These are phyloP conservation scores for Rhizopogon salebrosus DNA, from an alignment of 768 basidiomycete species.

Conservation along the genomic window DNA sequence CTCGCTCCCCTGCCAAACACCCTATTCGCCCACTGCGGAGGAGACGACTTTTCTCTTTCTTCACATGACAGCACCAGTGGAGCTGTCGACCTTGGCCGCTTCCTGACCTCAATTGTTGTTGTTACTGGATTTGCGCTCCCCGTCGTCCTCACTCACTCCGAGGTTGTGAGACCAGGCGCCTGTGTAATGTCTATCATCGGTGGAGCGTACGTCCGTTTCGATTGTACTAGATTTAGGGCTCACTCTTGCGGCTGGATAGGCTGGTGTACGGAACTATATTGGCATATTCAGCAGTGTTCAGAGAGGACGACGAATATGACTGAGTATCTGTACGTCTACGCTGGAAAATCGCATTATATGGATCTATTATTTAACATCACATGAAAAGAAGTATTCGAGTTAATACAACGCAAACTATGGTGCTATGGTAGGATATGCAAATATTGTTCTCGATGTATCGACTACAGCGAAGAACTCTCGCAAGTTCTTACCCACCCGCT, in stretches of 20 bases:
- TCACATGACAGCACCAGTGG: constrained; percentile 66
- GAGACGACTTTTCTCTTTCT: constrained; percentile 84
- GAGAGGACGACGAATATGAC: constrained; percentile 75
- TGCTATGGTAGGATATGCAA: background rate
- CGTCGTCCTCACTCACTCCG: constrained; percentile 86
- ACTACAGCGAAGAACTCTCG: background rate
- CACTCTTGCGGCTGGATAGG: constrained; percentile 28
- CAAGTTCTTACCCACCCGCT: background rate
- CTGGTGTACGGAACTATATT: constrained; percentile 89
- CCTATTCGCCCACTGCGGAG: constrained; percentile 86
- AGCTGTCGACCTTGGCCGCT: constrained; percentile 87
- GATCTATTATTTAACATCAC: constrained; percentile 6
- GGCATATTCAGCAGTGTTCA: constrained; percentile 82
- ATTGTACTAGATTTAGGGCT: constrained; percentile 1
- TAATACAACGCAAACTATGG: background rate
- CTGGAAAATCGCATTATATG: constrained; percentile 9
- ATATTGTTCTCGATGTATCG: background rate
- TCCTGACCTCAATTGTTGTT: constrained; percentile 86
- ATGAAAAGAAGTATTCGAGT: background rate
- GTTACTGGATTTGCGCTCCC: constrained; percentile 93
- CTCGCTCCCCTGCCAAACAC: constrained; percentile 95
- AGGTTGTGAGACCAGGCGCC: constrained; percentile 77
- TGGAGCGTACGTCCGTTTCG: constrained; percentile 60
- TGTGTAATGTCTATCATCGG: constrained; percentile 94
- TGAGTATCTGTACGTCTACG: constrained; percentile 19